Percentiles rank a stretch among this genome's conserved stretches.
These are phyloP conservation scores for Ascoidea rubescens DNA, from an alignment of 805 yeast genomes.

Conservation along the genomic window DNA sequence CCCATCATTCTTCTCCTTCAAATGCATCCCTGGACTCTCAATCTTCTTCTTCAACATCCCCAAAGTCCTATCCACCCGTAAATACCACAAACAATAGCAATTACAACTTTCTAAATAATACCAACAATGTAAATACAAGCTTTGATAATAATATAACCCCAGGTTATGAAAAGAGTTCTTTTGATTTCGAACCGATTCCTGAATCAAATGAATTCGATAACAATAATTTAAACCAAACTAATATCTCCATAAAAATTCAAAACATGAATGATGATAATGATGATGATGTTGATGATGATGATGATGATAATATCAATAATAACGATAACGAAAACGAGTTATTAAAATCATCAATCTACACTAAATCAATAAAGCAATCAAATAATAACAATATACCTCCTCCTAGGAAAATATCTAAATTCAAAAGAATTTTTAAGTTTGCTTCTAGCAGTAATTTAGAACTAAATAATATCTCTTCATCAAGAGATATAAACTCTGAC, in stretches of 20 bases:
- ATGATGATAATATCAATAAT: neutral
- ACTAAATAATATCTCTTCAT: slow-evolving; percentile 6
- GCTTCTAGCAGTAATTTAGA: slow-evolving; percentile 9
- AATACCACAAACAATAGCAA: neutral
- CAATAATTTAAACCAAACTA: slow-evolving; percentile 5
- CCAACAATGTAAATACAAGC: no score
- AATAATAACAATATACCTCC: neutral
- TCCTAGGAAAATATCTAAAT: slow-evolving; percentile 13
- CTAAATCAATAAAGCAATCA: neutral
- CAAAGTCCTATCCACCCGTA: neutral
- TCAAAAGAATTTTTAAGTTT: slow-evolving; percentile 18
- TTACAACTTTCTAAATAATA: neutral
- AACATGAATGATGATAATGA: neutral
- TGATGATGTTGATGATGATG: neutral
- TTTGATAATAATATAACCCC: neutral
- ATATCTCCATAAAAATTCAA: neutral
- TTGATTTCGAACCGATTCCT: neutral
- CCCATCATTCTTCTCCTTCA: neutral
- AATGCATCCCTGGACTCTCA: neutral
- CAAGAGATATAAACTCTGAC: slow-evolving; percentile 3
- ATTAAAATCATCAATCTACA: neutral
- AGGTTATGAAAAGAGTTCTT: neutral
- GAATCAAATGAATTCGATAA: slow-evolving; percentile 5
- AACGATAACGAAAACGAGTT: neutral
- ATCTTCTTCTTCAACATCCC: neutral